Percentiles rank a stretch among this genome's conserved stretches.
These are phyloP conservation scores for Strigomonas culicis DNA, from an alignment of 208 protist genomes.

Conservation along the genomic window DNA sequence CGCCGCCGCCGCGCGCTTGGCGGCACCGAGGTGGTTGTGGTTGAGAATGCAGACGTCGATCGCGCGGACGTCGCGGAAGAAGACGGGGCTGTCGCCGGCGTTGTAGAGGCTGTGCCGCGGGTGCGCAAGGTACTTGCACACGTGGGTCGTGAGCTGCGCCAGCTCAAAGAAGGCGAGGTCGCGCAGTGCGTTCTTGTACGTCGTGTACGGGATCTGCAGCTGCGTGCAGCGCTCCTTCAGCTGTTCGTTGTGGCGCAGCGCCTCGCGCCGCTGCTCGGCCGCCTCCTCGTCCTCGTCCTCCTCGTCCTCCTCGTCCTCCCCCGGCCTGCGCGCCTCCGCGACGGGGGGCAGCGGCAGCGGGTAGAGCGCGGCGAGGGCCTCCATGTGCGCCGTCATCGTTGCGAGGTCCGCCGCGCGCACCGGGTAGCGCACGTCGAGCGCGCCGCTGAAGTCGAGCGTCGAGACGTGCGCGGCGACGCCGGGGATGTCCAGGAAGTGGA, in stretches of 20 bases:
- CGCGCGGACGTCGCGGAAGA: neutral
- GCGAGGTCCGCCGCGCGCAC: conserved; percentile 34
- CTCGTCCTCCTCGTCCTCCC: conserved; percentile 21
- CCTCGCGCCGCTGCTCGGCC: conserved; percentile 25
- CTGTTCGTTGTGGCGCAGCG: conserved; percentile 49
- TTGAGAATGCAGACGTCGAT: conserved; percentile 23
- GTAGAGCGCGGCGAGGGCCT: conserved; percentile 49
- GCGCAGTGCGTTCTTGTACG: conserved; percentile 50
- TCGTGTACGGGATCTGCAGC: conserved; percentile 51
- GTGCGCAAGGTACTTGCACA: conserved; percentile 46
- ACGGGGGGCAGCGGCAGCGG: conserved; percentile 37
- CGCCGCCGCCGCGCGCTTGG: neutral
- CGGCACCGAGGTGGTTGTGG: conserved; percentile 35
- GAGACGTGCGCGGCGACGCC: conserved; percentile 8
- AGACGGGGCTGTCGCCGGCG: neutral
- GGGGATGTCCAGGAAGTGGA: conserved; percentile 33
- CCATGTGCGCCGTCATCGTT: conserved; percentile 41
- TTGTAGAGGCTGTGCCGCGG: conserved; percentile 3
- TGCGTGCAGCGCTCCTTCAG: conserved; percentile 49
- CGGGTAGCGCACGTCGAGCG: conserved; percentile 25
- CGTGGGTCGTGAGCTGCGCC: conserved; percentile 55
- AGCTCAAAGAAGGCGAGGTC: conserved; percentile 54
- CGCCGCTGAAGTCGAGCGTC: conserved; percentile 38
- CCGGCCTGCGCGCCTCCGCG: neutral
- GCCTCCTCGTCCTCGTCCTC: conserved; percentile 30